Base-by-base conservation (phyloP, 208 protist genomes). In the Willaertia magna region DNA sequence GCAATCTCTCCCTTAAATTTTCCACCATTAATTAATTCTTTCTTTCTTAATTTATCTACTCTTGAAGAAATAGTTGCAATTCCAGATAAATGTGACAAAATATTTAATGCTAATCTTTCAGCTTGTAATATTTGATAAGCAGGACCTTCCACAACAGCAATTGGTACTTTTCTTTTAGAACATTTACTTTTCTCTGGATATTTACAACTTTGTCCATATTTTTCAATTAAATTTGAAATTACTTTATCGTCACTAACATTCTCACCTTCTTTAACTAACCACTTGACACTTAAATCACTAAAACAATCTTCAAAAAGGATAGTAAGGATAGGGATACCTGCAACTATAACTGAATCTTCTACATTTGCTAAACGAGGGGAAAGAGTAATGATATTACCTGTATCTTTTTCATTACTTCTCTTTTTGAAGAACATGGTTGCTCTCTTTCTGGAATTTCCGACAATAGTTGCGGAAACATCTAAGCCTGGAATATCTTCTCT, bases 401-500 rank as follows among this genome's bases (percentile, higher is more conserved):
- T 22, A 44, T 46, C 22, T 22, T 46, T 1, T 89, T 84, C 82
- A 82, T 67, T 74, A 84, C 43, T 83, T n/a, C 34, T 67, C 51
- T n/a, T 59, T 26, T 94, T 95, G 43, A 84, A 86, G 4, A 91
- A 88, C 1, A 96, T 85, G 44, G 76, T 67, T 0, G 93, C 92
- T 44, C 40, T 44, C 14, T 91, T 82, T 16, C 48, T 39, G 22
- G 86, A 89, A 55, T 87, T 81, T 47, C 94, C 93, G 1, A 95
- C 94, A 18, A 95, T 90, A 85, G 85, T 87, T 86, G 93, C 94
- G 42, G 92, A 91, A 79, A 92, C 91, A 84, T 96, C 94, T 84
- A 94, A 95, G 42, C 91, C 91, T 34, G 94, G 93, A 0, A 94
- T 92, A 88, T 96, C 94, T 52, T 96, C 92, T 26, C 84, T 30